A percentile compares a stretch with the other conserved stretches of the same genome.
Evolutionary conservation across 768 basidiomycete species (phyloP).

Genomic region (Myochromella boudieri): DNA sequence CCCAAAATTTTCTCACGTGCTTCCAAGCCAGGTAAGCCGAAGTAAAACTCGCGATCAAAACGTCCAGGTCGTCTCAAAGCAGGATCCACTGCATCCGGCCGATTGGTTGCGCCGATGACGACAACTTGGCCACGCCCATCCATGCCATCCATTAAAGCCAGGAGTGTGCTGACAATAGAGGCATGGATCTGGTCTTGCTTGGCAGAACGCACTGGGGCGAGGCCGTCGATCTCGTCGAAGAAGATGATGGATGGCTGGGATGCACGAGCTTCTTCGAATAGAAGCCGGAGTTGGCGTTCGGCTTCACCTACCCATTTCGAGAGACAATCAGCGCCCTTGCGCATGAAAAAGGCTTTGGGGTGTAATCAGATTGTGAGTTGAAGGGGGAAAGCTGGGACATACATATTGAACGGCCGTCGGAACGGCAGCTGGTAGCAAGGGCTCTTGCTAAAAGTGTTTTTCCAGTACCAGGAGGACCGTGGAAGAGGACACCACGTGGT

Average conservation of each 20-base stretch:
- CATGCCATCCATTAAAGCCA: constrained; percentile 99
- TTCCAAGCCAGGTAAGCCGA: constrained; percentile 81
- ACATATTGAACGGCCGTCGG: constrained; percentile 88
- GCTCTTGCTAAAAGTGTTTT: constrained; percentile 94
- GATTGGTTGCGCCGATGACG: constrained; percentile 96
- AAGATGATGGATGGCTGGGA: constrained; percentile 97
- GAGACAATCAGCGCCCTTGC: constrained; percentile 96
- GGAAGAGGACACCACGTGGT: constrained; percentile 94
- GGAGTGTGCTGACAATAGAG: constrained; percentile 91
- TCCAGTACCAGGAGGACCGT: constrained; percentile 98
- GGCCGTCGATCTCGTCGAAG: constrained; percentile 98
- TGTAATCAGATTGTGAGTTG: neutral
- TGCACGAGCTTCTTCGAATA: constrained; percentile 94
- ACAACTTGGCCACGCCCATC: constrained; percentile 96
- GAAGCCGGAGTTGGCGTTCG: constrained; percentile 88
- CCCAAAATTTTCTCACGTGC: constrained; percentile 86
- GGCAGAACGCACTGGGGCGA: constrained; percentile 96
- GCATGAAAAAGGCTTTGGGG: constrained; percentile 93
- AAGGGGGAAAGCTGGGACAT: constrained; percentile 29
- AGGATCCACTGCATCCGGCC: constrained; percentile 97
- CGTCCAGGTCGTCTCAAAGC: constrained; percentile 91
- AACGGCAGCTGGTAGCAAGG: constrained; percentile 87
- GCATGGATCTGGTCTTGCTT: constrained; percentile 99
- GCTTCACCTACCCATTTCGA: constrained; percentile 99
- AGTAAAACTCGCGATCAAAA: constrained; percentile 98